phyloP scores from a whole-genome alignment of 371 early-diverging fungal species.

The Catenaria anguillulae region DNA sequence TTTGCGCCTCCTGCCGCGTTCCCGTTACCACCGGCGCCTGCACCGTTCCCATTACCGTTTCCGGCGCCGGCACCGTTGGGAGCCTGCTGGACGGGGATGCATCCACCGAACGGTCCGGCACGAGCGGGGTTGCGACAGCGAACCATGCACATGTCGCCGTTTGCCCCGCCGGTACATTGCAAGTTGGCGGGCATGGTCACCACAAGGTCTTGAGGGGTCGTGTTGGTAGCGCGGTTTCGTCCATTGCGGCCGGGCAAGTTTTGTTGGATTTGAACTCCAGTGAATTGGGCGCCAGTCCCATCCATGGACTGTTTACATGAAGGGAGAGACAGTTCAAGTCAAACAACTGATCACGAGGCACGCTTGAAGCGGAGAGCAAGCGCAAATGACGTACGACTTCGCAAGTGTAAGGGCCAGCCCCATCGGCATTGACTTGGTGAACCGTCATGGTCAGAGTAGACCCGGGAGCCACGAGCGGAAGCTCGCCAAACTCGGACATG shows the following conservation, averaged over 20 bases:
- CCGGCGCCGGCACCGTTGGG: too few relatives aligned
- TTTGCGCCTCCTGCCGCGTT: too few relatives aligned
- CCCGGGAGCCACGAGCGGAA: neutral
- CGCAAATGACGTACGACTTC: neutral
- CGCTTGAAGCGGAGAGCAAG: neutral
- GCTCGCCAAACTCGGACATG: neutral
- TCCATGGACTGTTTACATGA: neutral
- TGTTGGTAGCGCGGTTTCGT: neutral
- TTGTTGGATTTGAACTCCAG: neutral
- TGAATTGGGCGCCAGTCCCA: neutral
- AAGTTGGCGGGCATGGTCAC: neutral
- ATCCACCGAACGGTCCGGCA: conserved; percentile 3
- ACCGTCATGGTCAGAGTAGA: neutral
- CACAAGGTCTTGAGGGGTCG: neutral
- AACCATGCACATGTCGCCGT: conserved; percentile 2
- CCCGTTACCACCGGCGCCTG: too few relatives aligned
- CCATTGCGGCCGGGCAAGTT: neutral
- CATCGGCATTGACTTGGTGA: conserved; percentile 3
- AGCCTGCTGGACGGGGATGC: conserved; percentile 1
- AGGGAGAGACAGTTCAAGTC: neutral
- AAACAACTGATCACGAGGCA: too few relatives aligned
- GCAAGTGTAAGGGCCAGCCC: neutral
- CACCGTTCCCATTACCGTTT: too few relatives aligned
- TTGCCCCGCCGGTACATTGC: neutral
- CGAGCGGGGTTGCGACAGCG: neutral